These are phyloP conservation scores for Rhipidocladum racemiflorum DNA, from an alignment of 176 grass and related monocot species.

Conservation along the genomic window DNA sequence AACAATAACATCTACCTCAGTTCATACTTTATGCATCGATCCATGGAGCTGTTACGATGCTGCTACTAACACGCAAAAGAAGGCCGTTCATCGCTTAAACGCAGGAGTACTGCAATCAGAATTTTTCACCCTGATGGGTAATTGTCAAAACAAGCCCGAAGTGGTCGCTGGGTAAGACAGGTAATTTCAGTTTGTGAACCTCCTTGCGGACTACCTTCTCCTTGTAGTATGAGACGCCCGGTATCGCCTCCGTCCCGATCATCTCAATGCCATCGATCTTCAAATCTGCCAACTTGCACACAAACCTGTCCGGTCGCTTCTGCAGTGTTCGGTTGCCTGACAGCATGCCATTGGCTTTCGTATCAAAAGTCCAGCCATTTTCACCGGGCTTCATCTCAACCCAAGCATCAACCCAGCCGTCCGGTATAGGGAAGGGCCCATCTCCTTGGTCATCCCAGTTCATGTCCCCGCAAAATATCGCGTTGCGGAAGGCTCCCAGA, in stretches of 20 bases:
- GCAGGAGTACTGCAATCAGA: neutral
- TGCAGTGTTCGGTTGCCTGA: constrained; percentile 63
- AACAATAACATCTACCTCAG: neutral
- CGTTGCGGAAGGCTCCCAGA: constrained; percentile 39
- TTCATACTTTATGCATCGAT: neutral
- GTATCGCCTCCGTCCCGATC: constrained; percentile 69
- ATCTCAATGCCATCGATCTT: constrained; percentile 67
- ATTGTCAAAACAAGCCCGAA: constrained; percentile 72
- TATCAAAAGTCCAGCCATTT: constrained; percentile 81
- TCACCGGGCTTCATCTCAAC: constrained; percentile 55
- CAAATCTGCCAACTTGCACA: constrained; percentile 63
- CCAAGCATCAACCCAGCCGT: constrained; percentile 79
- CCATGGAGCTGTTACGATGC: neutral
- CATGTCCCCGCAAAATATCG: constrained; percentile 83
- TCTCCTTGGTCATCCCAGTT: constrained; percentile 92
- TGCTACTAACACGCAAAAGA: neutral
- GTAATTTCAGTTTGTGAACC: constrained; percentile 43
- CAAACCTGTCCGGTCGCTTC: constrained; percentile 66
- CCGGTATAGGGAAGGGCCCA: constrained; percentile 52
- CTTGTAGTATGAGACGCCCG: constrained; percentile 54
- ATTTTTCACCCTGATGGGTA: neutral
- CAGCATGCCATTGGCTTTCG: constrained; percentile 66
- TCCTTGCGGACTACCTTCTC: constrained; percentile 65
- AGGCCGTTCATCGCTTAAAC: neutral
- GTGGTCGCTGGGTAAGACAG: constrained; percentile 81